Evolutionary conservation across 2,329 filamentous ascomycete genomes (phyloP).

Genomic region (Xylariaceae sp.): DNA sequence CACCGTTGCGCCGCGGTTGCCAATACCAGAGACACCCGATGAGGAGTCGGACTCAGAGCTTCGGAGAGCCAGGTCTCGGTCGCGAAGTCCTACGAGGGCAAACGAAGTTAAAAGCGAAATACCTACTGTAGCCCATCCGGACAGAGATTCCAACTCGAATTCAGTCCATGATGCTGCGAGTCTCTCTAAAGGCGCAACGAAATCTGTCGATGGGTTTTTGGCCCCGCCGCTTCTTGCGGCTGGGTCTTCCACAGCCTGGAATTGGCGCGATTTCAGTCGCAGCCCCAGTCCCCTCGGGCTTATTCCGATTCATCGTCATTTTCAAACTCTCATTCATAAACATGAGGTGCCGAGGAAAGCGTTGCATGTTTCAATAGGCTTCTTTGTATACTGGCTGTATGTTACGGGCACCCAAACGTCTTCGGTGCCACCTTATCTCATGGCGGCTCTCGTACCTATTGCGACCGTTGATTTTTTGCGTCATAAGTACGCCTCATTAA

Average conservation of each 20-base stretch:
- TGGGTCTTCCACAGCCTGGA: conserved; percentile 49
- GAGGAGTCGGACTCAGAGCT: conserved; percentile 48
- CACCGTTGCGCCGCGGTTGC: conserved; percentile 43
- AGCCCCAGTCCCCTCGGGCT: conserved; percentile 89
- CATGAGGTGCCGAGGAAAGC: conserved; percentile 94
- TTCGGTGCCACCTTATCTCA: conserved; percentile 76
- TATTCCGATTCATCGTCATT: conserved; percentile 91
- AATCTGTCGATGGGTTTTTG: conserved; percentile 59
- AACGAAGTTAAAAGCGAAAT: conserved; percentile 48
- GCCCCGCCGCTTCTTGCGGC: conserved; percentile 57
- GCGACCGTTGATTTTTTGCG: conserved; percentile 75
- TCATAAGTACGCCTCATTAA: conserved; percentile 74
- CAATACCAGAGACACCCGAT: conserved; percentile 54
- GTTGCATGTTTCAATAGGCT: conserved; percentile 93
- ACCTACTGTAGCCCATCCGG: conserved; percentile 46
- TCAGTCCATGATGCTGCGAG: conserved; percentile 24
- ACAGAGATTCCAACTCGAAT: conserved; percentile 28
- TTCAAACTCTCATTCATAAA: conserved; percentile 86
- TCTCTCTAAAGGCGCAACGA: conserved; percentile 19
- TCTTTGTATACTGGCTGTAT: conserved; percentile 85
- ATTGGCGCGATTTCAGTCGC: conserved; percentile 81
- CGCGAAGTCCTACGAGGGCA: conserved; percentile 59
- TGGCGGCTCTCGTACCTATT: conserved; percentile 77
- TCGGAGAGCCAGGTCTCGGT: conserved; percentile 62
- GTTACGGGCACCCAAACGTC: conserved; percentile 68